phyloP scores from a whole-genome alignment of 805 yeast genomes.

The Kuraishia ogatae region DNA sequence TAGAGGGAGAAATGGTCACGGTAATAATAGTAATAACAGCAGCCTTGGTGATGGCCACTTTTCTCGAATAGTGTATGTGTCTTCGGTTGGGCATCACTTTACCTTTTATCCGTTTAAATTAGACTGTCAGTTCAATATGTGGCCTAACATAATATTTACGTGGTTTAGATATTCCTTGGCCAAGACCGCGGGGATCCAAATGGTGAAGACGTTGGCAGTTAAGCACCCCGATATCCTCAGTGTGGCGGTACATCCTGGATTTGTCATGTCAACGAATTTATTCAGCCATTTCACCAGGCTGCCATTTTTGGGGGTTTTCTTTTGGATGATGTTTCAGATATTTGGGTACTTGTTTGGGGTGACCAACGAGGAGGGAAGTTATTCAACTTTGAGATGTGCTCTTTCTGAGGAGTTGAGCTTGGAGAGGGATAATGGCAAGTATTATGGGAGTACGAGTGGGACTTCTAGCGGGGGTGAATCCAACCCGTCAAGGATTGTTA shows the following conservation, averaged over 20 bases:
- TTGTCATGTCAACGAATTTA: constrained; percentile 73
- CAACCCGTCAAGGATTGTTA: constrained; percentile 50
- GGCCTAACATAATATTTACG: constrained; percentile 63
- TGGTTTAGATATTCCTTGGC: constrained; percentile 75
- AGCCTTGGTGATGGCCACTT: constrained; percentile 4
- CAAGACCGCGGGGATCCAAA: constrained; percentile 72
- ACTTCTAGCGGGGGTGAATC: constrained; percentile 34
- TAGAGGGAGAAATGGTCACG: constrained; percentile 9
- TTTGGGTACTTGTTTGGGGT: constrained; percentile 67
- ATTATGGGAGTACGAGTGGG: constrained; percentile 43
- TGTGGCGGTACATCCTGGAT: constrained; percentile 73
- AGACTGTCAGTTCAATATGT: constrained; percentile 39
- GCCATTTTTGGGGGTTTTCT: constrained; percentile 68
- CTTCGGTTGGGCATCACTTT: constrained; percentile 58
- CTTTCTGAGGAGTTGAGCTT: constrained; percentile 39
- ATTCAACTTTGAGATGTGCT: constrained; percentile 56
- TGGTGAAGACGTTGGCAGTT: constrained; percentile 52
- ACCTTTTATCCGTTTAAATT: constrained; percentile 39
- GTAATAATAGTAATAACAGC: neutral
- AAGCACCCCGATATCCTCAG: constrained; percentile 59
- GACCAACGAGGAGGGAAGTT: constrained; percentile 61
- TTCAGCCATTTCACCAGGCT: constrained; percentile 71
- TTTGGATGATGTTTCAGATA: constrained; percentile 63
- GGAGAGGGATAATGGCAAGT: constrained; percentile 61
- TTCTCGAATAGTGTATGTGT: constrained; percentile 54